Evolutionary conservation across 116 monocot species (phyloP).

Genomic region (Dioscorea cayenensis): DNA sequence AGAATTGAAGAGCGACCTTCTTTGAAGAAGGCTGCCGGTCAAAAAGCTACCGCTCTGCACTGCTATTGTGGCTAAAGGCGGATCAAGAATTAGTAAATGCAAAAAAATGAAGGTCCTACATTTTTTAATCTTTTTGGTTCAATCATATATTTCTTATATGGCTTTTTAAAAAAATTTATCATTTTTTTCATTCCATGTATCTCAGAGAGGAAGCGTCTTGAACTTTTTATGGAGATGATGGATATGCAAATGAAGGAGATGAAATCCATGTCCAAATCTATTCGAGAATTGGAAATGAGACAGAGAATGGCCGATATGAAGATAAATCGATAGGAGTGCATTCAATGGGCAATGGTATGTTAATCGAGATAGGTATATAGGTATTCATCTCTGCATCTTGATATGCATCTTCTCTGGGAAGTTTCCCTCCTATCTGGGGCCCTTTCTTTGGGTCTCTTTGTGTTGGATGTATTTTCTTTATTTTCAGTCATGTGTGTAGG

Average conservation of each 20-base stretch:
- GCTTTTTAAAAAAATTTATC: not conserved
- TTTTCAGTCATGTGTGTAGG: no score
- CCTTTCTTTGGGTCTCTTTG: no score
- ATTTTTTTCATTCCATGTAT: not conserved
- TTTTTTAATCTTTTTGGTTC: not conserved
- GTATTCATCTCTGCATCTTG: no score
- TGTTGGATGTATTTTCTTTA: no score
- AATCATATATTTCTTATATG: not conserved
- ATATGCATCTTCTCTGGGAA: no score
- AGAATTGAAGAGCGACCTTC: conserved; percentile 29
- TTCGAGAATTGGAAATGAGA: no score
- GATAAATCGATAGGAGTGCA: no score
- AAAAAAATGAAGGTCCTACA: conserved; percentile 61
- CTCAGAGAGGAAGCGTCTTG: conserved; percentile 62
- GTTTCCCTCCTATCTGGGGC: no score
- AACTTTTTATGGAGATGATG: conserved; percentile 63
- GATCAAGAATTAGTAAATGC: conserved; percentile 73
- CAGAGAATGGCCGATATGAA: no score
- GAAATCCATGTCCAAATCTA: no score
- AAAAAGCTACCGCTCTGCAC: conserved; percentile 73
- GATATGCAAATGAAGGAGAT: conserved; percentile 86
- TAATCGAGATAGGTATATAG: no score
- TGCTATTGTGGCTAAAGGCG: conserved; percentile 71
- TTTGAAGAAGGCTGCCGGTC: conserved; percentile 26
- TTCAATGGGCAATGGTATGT: no score